phyloP scores from a whole-genome alignment of 2,329 filamentous ascomycete species.

The Colletotrichum sp. region DNA sequence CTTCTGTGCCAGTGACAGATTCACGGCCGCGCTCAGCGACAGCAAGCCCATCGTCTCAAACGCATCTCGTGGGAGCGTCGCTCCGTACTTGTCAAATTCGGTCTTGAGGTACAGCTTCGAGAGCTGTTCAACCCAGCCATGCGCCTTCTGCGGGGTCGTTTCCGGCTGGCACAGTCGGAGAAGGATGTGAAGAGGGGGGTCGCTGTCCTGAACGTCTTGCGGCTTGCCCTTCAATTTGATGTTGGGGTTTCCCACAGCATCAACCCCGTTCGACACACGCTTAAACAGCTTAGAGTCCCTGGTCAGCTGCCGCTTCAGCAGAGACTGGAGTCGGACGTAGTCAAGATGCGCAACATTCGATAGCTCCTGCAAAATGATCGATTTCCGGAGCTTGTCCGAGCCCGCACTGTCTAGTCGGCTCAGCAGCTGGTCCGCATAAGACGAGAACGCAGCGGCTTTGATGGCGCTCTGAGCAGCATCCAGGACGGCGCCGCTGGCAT shows the following conservation, averaged over 20 bases:
- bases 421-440: conserved; percentile 43
- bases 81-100: conserved; percentile 30
- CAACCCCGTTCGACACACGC: conserved; percentile 33
- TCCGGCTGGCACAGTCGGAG: conserved; percentile 48
- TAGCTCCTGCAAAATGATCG: conserved; percentile 48
- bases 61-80: conserved; percentile 37
- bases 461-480: conserved; percentile 43
- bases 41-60: conserved; percentile 36
- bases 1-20: conserved; percentile 30
- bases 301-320: conserved; percentile 46
- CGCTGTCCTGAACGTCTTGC: conserved; percentile 37
- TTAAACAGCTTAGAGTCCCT: conserved; percentile 45
- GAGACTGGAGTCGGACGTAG: conserved; percentile 39
- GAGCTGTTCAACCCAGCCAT: conserved; percentile 46
- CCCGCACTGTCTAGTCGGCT: conserved; percentile 30
- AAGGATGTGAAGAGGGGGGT: conserved; percentile 48
- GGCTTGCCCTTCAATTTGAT: conserved; percentile 46
- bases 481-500: conserved; percentile 46
- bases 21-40: conserved; percentile 46
- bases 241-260: conserved; percentile 38
- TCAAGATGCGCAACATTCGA: conserved; percentile 50
- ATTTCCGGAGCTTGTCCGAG: conserved; percentile 32
- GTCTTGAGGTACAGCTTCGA: conserved; percentile 38
- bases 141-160: conserved; percentile 36
- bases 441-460: conserved; percentile 42